Evolutionary conservation across 2,329 filamentous ascomycete species (phyloP).

Genomic region (Talaromyces sp.): DNA sequence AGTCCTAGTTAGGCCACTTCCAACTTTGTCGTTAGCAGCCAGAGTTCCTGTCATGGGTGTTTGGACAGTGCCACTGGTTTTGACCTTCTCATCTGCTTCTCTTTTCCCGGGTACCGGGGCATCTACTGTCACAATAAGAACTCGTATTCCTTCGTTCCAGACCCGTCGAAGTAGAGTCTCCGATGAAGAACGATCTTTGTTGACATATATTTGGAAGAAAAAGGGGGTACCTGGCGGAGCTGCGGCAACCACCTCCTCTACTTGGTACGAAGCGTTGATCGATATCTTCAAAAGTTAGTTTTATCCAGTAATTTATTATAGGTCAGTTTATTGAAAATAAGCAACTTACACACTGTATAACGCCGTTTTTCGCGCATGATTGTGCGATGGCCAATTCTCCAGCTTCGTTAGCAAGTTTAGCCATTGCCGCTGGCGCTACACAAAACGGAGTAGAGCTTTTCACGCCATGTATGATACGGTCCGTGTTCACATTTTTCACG

Average conservation of each 20-base stretch:
- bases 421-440: slow-evolving; percentile 37
- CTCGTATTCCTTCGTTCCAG: slow-evolving; percentile 19
- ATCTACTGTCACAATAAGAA: slow-evolving; percentile 29
- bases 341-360: neutral
- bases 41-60: neutral
- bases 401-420: slow-evolving; percentile 37
- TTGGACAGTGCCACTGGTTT: slow-evolving; percentile 11
- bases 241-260: slow-evolving; percentile 32
- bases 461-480: slow-evolving; percentile 25
- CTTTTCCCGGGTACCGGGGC: slow-evolving; percentile 27
- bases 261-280: slow-evolving; percentile 16
- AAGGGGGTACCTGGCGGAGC: slow-evolving; percentile 19
- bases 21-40: neutral
- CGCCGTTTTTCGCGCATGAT: slow-evolving; percentile 22
- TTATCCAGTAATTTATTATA: neutral
- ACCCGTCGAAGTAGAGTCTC: slow-evolving; percentile 20
- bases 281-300: neutral
- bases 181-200: slow-evolving; percentile 22
- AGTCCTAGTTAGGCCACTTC: neutral
- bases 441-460: slow-evolving; percentile 33
- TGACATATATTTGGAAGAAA: slow-evolving; percentile 35
- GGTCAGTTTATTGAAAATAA: neutral
- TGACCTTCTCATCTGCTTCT: slow-evolving; percentile 27
- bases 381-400: slow-evolving; percentile 39
- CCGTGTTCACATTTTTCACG: slow-evolving; percentile 29